phyloP scores from a whole-genome alignment of 2,329 filamentous ascomycete genomes.

The Alternaria ventricosa region DNA sequence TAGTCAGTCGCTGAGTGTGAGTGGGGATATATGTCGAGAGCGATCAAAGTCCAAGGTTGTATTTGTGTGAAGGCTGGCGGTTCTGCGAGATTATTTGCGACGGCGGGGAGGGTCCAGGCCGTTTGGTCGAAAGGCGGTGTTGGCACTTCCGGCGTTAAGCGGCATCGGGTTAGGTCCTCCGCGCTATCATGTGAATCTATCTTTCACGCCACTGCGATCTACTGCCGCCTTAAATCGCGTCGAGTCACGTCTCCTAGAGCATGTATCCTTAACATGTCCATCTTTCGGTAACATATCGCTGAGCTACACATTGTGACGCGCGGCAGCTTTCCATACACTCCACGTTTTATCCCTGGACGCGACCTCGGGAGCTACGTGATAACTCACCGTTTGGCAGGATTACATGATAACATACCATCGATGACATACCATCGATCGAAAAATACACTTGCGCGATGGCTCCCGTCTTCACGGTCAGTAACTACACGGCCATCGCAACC shows the following conservation, averaged over 20 bases:
- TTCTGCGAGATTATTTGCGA: conserved; percentile 35
- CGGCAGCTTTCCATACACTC: neutral
- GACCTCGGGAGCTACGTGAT: neutral
- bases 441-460: neutral
- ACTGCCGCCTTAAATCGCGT: neutral
- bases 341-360: neutral
- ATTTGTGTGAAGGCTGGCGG: conserved; percentile 12
- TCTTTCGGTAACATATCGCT: neutral
- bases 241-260: neutral
- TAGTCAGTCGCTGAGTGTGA: conserved; percentile 23
- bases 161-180: conserved; percentile 15
- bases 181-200: conserved; percentile 19
- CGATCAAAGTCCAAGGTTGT: conserved; percentile 12
- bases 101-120: conserved; percentile 30
- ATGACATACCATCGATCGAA: neutral
- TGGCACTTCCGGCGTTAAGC: conserved; percentile 14
- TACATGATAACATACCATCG: neutral
- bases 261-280: neutral
- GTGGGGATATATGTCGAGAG: conserved; percentile 12
- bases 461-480: neutral
- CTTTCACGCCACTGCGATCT: neutral
- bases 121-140: conserved; percentile 14
- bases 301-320: neutral
- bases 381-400: neutral
- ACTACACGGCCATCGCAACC: neutral